phyloP scores from a whole-genome alignment of 352 stramenopile genomes.

The Pythium dissotocum region DNA sequence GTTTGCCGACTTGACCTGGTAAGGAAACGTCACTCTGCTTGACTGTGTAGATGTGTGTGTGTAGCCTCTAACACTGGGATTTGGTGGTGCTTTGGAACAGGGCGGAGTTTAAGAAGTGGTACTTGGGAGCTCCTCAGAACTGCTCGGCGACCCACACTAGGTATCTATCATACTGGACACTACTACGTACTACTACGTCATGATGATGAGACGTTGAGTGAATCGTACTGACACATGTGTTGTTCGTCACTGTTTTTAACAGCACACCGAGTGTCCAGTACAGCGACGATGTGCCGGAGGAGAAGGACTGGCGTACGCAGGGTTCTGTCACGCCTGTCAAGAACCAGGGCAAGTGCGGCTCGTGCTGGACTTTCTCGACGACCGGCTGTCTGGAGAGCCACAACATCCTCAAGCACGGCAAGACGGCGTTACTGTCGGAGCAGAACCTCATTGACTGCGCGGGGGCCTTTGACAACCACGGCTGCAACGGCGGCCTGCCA shows the following conservation, averaged over 20 bases:
- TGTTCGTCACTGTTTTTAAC: background rate
- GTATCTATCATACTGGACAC: conserved; percentile 2
- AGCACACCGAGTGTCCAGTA: conserved; percentile 26
- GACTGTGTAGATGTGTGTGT: background rate
- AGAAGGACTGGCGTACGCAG: conserved; percentile 94
- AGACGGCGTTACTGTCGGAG: conserved; percentile 94
- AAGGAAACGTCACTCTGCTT: background rate
- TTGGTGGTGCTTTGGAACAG: conserved; percentile 23
- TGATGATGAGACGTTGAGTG: background rate
- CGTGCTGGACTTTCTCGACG: conserved; percentile 99
- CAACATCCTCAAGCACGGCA: conserved; percentile 92
- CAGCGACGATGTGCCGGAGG: conserved; percentile 60
- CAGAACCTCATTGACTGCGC: conserved; percentile 98
- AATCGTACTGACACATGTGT: background rate
- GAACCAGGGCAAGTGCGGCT: conserved; percentile 98
- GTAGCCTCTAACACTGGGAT: background rate
- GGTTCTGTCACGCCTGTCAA: conserved; percentile 96
- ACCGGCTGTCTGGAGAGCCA: conserved; percentile 97
- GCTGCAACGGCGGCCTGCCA: conserved; percentile 96
- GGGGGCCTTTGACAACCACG: conserved; percentile 91
- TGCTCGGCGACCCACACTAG: conserved; percentile 63
- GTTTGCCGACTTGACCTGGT: conserved; percentile 78
- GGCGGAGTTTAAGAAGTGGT: conserved; percentile 74
- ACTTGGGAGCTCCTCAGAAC: conserved; percentile 65
- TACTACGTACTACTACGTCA: too few species aligned